A percentile compares a stretch with the other conserved stretches of the same genome.
Evolutionary conservation across 305 asterid genomes (phyloP).

Genomic region (Solanum aculeatissimum): DNA sequence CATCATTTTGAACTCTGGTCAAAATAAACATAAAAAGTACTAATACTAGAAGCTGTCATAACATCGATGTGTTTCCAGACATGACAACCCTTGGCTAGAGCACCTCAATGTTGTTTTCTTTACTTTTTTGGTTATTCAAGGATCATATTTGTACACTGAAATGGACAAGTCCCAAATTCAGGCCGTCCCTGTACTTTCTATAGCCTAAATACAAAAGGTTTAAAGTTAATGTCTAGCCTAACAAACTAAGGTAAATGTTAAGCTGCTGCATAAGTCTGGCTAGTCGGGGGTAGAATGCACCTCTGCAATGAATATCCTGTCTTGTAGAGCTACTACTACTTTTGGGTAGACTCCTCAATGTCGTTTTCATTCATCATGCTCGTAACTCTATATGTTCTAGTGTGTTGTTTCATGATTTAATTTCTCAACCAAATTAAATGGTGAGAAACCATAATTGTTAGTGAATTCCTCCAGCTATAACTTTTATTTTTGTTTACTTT

Average conservation of each 20-base stretch:
- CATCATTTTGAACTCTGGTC: not conserved
- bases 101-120: not conserved
- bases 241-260: too few relatives aligned
- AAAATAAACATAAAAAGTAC: not conserved
- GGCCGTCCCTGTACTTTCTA: too few relatives aligned
- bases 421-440: not conserved
- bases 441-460: not conserved
- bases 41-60: not conserved
- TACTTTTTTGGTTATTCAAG: not conserved
- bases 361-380: not conserved
- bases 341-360: not conserved
- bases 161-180: not conserved
- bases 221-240: too few relatives aligned
- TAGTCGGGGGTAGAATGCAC: too few relatives aligned
- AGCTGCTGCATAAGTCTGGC: too few relatives aligned
- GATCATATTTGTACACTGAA: too few relatives aligned
- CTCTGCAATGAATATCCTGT: not conserved
- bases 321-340: too few relatives aligned
- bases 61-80: not conserved
- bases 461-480: not conserved
- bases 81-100: not conserved
- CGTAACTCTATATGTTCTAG: not conserved
- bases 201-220: too few relatives aligned
- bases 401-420: not conserved
- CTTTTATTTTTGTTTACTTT: not conserved